Evolutionary conservation across 495 filamentous ascomycete genomes (phyloP).

Genomic region (Articulospora tetracladia): DNA sequence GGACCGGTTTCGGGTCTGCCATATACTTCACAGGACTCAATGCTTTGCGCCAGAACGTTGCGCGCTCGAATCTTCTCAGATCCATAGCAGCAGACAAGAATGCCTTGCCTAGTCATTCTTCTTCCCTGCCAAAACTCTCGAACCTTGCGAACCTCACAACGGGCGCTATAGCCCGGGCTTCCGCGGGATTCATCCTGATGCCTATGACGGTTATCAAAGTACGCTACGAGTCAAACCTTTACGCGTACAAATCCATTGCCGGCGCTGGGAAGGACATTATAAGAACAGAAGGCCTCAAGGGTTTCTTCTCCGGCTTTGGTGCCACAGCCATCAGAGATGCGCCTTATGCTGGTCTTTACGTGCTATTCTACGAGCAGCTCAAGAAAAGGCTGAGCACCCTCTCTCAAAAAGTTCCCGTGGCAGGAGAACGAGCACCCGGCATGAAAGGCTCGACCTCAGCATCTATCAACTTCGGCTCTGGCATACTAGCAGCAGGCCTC

Average conservation of each 20-base stretch:
- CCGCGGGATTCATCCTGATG: conserved; percentile 90
- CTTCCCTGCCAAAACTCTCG: conserved; percentile 77
- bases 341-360: conserved; percentile 92
- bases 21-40: conserved; percentile 94
- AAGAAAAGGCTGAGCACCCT: conserved; percentile 60
- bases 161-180: conserved; percentile 77
- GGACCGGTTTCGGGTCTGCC: conserved; percentile 88
- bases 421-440: conserved; percentile 6
- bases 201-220: conserved; percentile 97
- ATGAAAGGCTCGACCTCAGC: conserved; percentile 46
- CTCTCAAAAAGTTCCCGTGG: conserved; percentile 16
- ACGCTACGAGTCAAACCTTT: conserved; percentile 83
- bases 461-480: conserved; percentile 80
- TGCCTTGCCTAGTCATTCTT: conserved; percentile 46
- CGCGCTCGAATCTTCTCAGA: conserved; percentile 40
- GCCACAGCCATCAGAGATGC: conserved; percentile 92
- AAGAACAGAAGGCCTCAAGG: conserved; percentile 66
- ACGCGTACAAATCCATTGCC: conserved; percentile 75
- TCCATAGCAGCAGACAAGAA: conserved; percentile 23
- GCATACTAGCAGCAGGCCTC: conserved; percentile 70
- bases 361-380: conserved; percentile 87
- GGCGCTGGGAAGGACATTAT: conserved; percentile 73
- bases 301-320: conserved; percentile 91
- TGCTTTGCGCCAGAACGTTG: conserved; percentile 67
- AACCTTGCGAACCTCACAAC: conserved; percentile 81